Evolutionary conservation across 106 monocot species (phyloP).

Genomic region (Allium cepa): DNA sequence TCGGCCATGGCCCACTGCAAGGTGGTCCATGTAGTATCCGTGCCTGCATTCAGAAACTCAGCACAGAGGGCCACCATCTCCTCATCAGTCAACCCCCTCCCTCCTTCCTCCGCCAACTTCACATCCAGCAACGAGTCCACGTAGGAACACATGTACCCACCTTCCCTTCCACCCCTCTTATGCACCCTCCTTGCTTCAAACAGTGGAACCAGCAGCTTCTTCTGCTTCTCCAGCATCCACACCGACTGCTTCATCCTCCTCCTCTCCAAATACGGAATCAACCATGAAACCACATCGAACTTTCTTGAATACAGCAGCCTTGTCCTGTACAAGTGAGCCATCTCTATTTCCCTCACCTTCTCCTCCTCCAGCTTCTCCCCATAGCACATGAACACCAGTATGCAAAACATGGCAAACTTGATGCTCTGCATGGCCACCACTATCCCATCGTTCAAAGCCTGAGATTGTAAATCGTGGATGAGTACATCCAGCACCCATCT

Average conservation of each 20-base stretch:
- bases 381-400: conserved; percentile 9
- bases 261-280: background rate
- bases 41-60: conserved; percentile 33
- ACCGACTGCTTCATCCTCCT: background rate
- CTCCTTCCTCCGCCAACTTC: conserved; percentile 10
- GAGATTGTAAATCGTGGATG: background rate
- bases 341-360: background rate
- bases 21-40: conserved; percentile 32
- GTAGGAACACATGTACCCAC: conserved; percentile 3
- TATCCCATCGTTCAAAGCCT: background rate
- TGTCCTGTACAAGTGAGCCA: background rate
- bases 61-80: conserved; percentile 27
- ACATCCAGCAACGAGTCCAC: conserved; percentile 14
- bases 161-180: background rate
- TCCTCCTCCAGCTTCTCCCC: conserved; percentile 18
- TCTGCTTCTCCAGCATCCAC: background rate
- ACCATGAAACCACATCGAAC: background rate
- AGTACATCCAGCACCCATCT: conserved; percentile 12
- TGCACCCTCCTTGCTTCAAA: background rate
- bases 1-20: conserved; percentile 42
- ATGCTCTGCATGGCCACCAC: conserved; percentile 9
- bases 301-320: background rate
- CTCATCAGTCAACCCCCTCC: conserved; percentile 13
- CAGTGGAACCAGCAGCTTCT: conserved; percentile 4
- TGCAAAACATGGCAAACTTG: conserved; percentile 9